Evolutionary conservation across 2,329 filamentous ascomycete species (phyloP), one percentile per base, ranked within the genome.

Genomic region (Cadophora gregata): DNA sequence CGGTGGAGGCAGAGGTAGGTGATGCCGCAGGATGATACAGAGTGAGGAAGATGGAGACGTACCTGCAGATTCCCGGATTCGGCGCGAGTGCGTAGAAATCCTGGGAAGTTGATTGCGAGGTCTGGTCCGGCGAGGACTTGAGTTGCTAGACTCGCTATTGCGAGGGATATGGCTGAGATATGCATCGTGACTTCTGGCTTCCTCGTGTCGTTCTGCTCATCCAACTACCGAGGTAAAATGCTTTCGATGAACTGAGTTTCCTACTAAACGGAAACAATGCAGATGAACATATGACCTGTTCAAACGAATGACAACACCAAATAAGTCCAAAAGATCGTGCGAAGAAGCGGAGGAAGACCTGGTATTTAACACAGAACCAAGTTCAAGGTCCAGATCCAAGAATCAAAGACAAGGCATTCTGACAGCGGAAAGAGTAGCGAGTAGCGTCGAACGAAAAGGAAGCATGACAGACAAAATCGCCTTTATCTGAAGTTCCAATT

Each of bases 41-140:
- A 14, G 6, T 12, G 36, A 14, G 27, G n/a, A 16, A 10, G 45
- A 33, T 25, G n/a, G 24, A 38, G 7, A 62, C 29, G 12, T 42
- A 68, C 66, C 3, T 62, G 24, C 0, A 68, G 24, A 50, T 68
- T 68, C 14, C 21, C 45, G 9, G 24, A 25, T 36, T 14, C 38
- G 66, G 77, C 12, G 67, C 74, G 78, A 63, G 71, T 72, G 27
- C 63, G 31, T 24, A 68, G 21, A 47, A 65, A 62, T 14, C 55
- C 62, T 27, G 66, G 66, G 59, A 68, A 68, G 38, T 51, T 59
- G n/a, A 68, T 65, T 24, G 55, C 25, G 25, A 68, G 61, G 24
- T 68, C 63, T 38, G 45, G 53, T 38, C 29, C 59, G 12, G 63
- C 63, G 14, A 59, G 27, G 31, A 19, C 55, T 24, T 25, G n/a